Evolutionary conservation across 257 asterid species (phyloP).

Genomic region (Craterostigma plantagineum): DNA sequence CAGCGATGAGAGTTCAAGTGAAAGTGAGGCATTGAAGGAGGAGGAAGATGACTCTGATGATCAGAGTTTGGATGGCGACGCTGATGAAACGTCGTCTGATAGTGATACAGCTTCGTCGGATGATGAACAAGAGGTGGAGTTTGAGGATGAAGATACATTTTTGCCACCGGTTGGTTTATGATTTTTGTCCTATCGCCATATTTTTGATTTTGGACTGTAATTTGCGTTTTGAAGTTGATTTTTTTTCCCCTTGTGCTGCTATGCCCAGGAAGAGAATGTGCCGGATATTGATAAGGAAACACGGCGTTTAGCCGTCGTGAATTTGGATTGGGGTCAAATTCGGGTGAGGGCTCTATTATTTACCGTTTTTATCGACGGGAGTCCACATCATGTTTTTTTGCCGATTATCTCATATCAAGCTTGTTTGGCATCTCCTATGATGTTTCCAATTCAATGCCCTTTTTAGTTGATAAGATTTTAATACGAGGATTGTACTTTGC

Average conservation of each 20-base stretch:
- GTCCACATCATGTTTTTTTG: too few relatives aligned
- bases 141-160: constrained; percentile 30
- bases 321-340: constrained; percentile 86
- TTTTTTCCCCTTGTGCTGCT: constrained; percentile 6
- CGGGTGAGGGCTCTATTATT: constrained; percentile 32
- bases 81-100: constrained; percentile 27
- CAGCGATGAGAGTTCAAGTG: constrained; percentile 12
- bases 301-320: constrained; percentile 60
- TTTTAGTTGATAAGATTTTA: too few relatives aligned
- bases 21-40: constrained; percentile 13
- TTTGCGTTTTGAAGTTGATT: background rate
- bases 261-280: constrained; percentile 41
- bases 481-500: too few relatives aligned
- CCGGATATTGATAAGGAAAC: constrained; percentile 82
- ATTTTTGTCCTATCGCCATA: background rate
- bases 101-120: constrained; percentile 34
- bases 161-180: constrained; percentile 15
- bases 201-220: background rate
- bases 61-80: too few relatives aligned
- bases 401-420: too few relatives aligned
- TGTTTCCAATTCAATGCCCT: too few relatives aligned
- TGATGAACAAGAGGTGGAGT: constrained; percentile 12
- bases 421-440: too few relatives aligned
- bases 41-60: constrained; percentile 10
- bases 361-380: background rate